Conservation (phyloP, 2,329 filamentous ascomycete genomes). For the Lachnellula suecica region DNA sequence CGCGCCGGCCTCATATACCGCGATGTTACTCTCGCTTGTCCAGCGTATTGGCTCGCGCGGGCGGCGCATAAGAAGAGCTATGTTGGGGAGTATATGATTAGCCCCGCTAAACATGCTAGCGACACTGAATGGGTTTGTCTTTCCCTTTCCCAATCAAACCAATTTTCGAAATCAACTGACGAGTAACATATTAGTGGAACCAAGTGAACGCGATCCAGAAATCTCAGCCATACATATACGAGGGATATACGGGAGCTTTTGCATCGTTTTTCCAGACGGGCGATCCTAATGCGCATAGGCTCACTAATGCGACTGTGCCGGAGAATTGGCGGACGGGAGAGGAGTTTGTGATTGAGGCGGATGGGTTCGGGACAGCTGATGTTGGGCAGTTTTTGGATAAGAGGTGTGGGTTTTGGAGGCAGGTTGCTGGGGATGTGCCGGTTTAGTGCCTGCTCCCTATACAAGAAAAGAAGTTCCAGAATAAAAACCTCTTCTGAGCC, state of each 20-base stretch:
- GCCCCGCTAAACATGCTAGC: slow-evolving; percentile 56
- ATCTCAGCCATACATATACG: slow-evolving; percentile 51
- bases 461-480: too few relatives aligned
- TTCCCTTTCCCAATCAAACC: background rate
- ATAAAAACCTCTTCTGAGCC: too few relatives aligned
- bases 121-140: slow-evolving; percentile 54
- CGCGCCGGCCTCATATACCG: slow-evolving; percentile 57
- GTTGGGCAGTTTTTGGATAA: slow-evolving; percentile 39
- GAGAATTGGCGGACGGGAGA: slow-evolving; percentile 30
- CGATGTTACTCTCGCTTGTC: slow-evolving; percentile 59
- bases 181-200: too few relatives aligned
- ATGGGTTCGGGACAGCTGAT: slow-evolving; percentile 43
- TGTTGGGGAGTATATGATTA: slow-evolving; percentile 59
- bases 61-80: slow-evolving; percentile 46
- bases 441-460: slow-evolving; percentile 35
- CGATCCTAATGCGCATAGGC: slow-evolving; percentile 55
- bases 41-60: slow-evolving; percentile 54
- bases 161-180: too few relatives aligned
- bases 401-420: slow-evolving; percentile 54
- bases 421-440: slow-evolving; percentile 43
- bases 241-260: slow-evolving; percentile 57
- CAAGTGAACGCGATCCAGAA: slow-evolving; percentile 51
- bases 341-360: slow-evolving; percentile 51
- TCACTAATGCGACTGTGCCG: slow-evolving; percentile 47
- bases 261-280: slow-evolving; percentile 60